phyloP scores from a whole-genome alignment of 2,329 filamentous ascomycete genomes.

The Coniochaeta ligniaria region DNA sequence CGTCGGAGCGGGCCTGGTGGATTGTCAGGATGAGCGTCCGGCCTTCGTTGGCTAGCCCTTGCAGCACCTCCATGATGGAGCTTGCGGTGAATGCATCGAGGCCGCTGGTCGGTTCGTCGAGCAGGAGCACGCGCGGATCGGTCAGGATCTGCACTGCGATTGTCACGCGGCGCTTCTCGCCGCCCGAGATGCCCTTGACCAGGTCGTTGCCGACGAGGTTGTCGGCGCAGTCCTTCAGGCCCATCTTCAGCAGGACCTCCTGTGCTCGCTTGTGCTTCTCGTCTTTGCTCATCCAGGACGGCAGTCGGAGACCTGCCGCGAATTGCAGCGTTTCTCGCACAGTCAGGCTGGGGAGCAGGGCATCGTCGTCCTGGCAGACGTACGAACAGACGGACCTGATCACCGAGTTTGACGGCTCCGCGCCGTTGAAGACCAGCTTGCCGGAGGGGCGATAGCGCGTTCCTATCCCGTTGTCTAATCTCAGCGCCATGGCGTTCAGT shows the following conservation, averaged over 20 bases:
- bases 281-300: slow-evolving; percentile 59
- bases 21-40: slow-evolving; percentile 71
- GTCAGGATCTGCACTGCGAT: slow-evolving; percentile 74
- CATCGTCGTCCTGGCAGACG: slow-evolving; percentile 73
- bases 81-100: slow-evolving; percentile 71
- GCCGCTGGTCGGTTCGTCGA: slow-evolving; percentile 72
- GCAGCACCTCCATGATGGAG: slow-evolving; percentile 69
- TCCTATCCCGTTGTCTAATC: slow-evolving; percentile 49
- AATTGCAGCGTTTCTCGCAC: slow-evolving; percentile 69
- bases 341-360: slow-evolving; percentile 64
- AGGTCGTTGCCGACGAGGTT: slow-evolving; percentile 66
- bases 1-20: slow-evolving; percentile 67
- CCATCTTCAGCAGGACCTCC: slow-evolving; percentile 66
- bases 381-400: slow-evolving; percentile 68
- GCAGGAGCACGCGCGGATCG: slow-evolving; percentile 62
- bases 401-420: slow-evolving; percentile 59
- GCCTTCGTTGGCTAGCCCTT: slow-evolving; percentile 63
- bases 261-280: slow-evolving; percentile 64
- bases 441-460: slow-evolving; percentile 58
- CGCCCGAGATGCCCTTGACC: slow-evolving; percentile 72
- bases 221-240: slow-evolving; percentile 70
- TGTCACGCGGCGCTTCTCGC: slow-evolving; percentile 70
- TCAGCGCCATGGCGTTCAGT: slow-evolving; percentile 64
- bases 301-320: slow-evolving; percentile 63
- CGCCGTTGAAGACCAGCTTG: slow-evolving; percentile 62